Evolutionary conservation across 2,329 filamentous ascomycete genomes (phyloP), one percentile per base, ranked within the genome.

Genomic region (Tetracladium maxilliforme): DNA sequence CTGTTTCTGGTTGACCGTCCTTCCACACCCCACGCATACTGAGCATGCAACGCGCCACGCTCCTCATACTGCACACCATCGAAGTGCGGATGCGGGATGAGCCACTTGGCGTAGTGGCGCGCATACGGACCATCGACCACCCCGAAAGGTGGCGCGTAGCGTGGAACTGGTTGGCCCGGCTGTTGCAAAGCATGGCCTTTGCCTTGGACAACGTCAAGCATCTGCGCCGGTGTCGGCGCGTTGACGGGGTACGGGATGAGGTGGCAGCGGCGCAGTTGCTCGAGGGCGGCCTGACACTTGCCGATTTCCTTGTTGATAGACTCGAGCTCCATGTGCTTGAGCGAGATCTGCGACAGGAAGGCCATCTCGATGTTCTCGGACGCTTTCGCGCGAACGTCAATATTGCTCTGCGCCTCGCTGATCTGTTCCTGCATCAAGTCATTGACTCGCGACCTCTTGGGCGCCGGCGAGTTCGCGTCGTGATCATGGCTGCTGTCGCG

Each of bases 301-400:
- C 83, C 87, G 36, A 95, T 66, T 55, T 95, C 90, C 52, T 93
- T 84, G 45, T 95, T 83, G 49, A 95, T 93, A 38, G 93, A 63
- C 29, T 86, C 81, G 31, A 95, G 57, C 56, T 98, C 90, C 42
- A 90, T 74, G 52, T 98, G 90, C 61, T 94, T 95, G 47, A 92
- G 58, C 34, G 95, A 57, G 26, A 95, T 86, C 56, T 94, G 86
- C 36, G 90, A 69, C 42, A 84, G 81, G 49, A 95, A 77, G 51
- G 94, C 80, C 33, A 83, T 73, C 44, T 84, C 76, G 44, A 95
- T 78, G 18, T 67, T n/a, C n/a, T n/a, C n/a, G n/a, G n/a, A n/a
- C n/a, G n/a, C n/a, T n/a, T n/a, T n/a, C n/a, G n/a, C n/a, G n/a
- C n/a, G n/a, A n/a, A n/a, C n/a, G n/a, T n/a, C n/a, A n/a, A n/a